phyloP scores from a whole-genome alignment of 2,329 filamentous ascomycete species.

The Pseudogymnoascus sp. region DNA sequence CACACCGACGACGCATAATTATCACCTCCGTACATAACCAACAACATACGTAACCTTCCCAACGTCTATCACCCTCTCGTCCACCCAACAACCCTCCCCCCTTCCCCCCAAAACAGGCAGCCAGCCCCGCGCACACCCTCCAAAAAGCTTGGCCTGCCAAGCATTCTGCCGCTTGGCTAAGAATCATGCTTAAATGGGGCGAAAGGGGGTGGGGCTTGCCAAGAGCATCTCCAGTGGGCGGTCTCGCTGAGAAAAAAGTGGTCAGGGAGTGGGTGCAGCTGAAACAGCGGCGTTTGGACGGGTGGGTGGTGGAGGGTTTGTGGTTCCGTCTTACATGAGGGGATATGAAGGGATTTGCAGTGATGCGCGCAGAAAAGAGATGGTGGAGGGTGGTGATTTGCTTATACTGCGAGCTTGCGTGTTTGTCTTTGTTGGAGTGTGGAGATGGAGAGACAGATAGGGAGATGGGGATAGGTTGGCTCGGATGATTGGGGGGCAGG shows the following conservation, averaged over 20 bases:
- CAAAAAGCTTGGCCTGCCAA: not conserved
- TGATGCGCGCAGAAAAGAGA: not conserved
- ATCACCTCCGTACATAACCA: not conserved
- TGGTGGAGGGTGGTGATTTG: not conserved
- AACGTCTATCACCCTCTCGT: not conserved
- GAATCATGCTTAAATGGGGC: constrained; percentile 5
- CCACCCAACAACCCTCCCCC: not conserved
- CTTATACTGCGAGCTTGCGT: no score
- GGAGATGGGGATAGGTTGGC: not conserved
- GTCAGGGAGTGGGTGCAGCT: not conserved
- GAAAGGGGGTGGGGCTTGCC: not conserved
- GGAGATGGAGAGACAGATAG: not conserved
- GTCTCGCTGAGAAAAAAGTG: not conserved
- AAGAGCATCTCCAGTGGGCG: not conserved
- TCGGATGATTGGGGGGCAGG: not conserved
- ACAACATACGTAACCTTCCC: not conserved
- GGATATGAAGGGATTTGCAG: not conserved
- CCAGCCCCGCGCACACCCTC: not conserved
- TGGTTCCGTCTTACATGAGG: not conserved
- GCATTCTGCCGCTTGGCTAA: constrained; percentile 1
- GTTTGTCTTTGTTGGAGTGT: not conserved
- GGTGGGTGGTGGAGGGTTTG: not conserved
- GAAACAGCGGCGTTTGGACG: not conserved
- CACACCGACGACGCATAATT: not conserved
- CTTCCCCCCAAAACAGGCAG: not conserved